These are phyloP conservation scores for Clitopilus hobsonii DNA, from an alignment of 768 basidiomycete species.

Conservation along the genomic window DNA sequence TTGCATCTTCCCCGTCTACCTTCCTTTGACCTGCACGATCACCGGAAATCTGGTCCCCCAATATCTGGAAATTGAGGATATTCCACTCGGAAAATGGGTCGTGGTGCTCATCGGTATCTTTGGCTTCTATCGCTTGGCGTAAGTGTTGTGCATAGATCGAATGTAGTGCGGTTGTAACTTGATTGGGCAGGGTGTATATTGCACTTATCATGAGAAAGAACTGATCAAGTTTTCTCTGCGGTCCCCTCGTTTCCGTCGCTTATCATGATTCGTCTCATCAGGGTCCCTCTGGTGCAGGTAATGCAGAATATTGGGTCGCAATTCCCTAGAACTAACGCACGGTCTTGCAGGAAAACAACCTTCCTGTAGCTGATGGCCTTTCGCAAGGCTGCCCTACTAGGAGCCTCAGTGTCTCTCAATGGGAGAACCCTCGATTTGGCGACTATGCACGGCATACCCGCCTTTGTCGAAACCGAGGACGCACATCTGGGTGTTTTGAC, in stretches of 20 bases:
- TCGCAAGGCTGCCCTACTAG: slow-evolving; percentile 25
- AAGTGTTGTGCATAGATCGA: slow-evolving; percentile 12
- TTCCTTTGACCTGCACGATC: slow-evolving; percentile 37
- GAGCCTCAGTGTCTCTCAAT: slow-evolving; percentile 30
- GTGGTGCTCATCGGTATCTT: slow-evolving; percentile 40
- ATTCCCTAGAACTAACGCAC: not conserved
- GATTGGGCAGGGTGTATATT: no score
- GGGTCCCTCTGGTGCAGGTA: slow-evolving; percentile 41
- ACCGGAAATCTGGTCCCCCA: slow-evolving; percentile 44
- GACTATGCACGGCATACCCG: slow-evolving; percentile 36
- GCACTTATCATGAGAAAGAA: no score
- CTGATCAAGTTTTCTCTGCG: no score
- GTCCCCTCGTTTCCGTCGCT: not conserved
- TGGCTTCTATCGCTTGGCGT: slow-evolving; percentile 39
- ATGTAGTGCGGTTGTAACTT: no score
- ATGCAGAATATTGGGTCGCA: slow-evolving; percentile 1
- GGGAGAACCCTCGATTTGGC: slow-evolving; percentile 17
- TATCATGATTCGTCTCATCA: slow-evolving; percentile 7
- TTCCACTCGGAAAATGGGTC: slow-evolving; percentile 41
- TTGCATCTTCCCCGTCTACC: slow-evolving; percentile 48
- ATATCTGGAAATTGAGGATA: slow-evolving; percentile 36
- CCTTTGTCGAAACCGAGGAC: slow-evolving; percentile 58
- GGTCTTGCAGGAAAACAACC: slow-evolving; percentile 35
- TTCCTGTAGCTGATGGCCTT: slow-evolving; percentile 42
- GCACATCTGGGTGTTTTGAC: slow-evolving; percentile 54